Evolutionary conservation across 225 moss, liverwort and hornwort genomes (phyloP).

Genomic region (Marchantia paleacea): DNA sequence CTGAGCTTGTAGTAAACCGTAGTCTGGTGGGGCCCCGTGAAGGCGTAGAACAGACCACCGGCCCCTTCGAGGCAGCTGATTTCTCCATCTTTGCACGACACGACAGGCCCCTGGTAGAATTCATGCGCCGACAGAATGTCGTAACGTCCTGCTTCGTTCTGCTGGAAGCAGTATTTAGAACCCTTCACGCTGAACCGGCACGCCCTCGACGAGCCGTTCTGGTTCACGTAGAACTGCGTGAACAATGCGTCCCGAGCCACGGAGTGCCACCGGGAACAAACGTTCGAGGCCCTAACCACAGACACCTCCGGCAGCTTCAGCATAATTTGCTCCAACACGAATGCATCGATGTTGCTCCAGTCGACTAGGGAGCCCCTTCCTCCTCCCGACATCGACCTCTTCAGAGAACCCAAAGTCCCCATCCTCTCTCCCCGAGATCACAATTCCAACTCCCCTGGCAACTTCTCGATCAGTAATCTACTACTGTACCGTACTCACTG

Average conservation of each 20-base stretch:
- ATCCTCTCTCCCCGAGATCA: too few species aligned
- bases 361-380: background rate
- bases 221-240: slow-evolving; percentile 13
- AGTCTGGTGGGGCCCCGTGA: slow-evolving; percentile 10
- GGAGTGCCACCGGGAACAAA: slow-evolving; percentile 31
- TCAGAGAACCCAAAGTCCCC: too few species aligned
- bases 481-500: too few species aligned
- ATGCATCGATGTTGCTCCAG: slow-evolving; percentile 25
- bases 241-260: slow-evolving; percentile 20
- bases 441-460: too few species aligned
- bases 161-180: background rate
- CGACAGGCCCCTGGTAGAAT: background rate
- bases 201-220: background rate
- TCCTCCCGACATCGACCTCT: too few species aligned
- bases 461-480: too few species aligned
- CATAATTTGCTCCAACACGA: slow-evolving; percentile 25
- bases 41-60: slow-evolving; percentile 22
- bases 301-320: slow-evolving; percentile 27
- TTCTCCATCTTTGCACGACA: background rate
- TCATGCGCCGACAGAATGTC: background rate
- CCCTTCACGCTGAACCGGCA: background rate
- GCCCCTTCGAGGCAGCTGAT: slow-evolving; percentile 12
- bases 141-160: background rate
- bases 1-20: slow-evolving; percentile 31
- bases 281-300: slow-evolving; percentile 24